These are phyloP conservation scores for Edaphochlamys debaryana DNA, from an alignment of 139 green algal genomes.

Conservation along the genomic window DNA sequence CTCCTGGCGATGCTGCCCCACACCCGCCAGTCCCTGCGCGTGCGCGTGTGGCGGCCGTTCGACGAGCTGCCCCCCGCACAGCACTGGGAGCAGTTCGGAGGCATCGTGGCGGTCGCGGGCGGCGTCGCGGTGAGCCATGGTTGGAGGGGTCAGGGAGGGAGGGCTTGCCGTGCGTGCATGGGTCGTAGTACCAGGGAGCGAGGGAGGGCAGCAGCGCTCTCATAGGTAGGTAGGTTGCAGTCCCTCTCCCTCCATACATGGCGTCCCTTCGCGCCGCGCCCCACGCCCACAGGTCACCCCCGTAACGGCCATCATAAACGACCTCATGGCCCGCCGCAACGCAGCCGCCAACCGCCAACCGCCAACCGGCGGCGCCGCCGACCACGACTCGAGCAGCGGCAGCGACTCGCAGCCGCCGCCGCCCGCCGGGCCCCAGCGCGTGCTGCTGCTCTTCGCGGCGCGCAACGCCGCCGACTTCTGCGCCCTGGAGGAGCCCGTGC, in stretches of 20 bases:
- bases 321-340: not conserved
- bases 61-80: not conserved
- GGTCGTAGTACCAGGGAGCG: too few relatives aligned
- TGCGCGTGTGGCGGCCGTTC: not conserved
- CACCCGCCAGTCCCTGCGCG: not conserved
- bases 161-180: too few relatives aligned
- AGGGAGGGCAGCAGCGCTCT: too few relatives aligned
- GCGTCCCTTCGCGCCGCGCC: too few relatives aligned
- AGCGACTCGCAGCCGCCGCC: too few relatives aligned
- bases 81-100: not conserved
- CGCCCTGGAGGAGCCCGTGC: not conserved
- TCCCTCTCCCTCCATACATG: too few relatives aligned
- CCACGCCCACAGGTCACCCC: not conserved
- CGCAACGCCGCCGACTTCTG: not conserved
- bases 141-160: not conserved
- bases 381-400: too few relatives aligned
- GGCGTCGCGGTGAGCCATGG: not conserved
- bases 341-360: too few relatives aligned
- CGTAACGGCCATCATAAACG: not conserved
- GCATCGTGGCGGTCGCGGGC: not conserved
- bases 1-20: not conserved
- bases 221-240: too few relatives aligned
- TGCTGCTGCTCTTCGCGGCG: not conserved
- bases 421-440: too few relatives aligned
- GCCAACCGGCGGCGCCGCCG: too few relatives aligned